These are phyloP conservation scores for Phytophthora sojae DNA, from an alignment of 352 stramenopile genomes.

Conservation along the genomic window DNA sequence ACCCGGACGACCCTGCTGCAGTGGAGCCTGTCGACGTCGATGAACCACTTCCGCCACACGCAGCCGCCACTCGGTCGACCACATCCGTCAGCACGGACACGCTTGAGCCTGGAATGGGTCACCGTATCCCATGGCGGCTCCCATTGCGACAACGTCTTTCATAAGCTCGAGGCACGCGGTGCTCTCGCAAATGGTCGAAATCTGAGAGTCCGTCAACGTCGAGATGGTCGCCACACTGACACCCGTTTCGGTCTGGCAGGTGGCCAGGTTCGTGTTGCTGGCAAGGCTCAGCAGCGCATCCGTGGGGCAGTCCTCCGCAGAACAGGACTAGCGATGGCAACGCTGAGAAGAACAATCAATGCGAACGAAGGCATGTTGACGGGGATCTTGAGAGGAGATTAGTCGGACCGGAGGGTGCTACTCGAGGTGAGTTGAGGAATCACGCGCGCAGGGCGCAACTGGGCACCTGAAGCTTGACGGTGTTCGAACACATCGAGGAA, in stretches of 20 bases:
- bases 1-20: not conserved
- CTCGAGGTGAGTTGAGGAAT: constrained; percentile 25
- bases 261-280: constrained; percentile 23
- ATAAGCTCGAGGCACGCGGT: constrained; percentile 27
- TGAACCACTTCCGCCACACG: constrained; percentile 24
- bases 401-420: constrained; percentile 11
- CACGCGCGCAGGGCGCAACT: not conserved
- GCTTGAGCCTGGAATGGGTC: constrained; percentile 31
- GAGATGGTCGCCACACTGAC: constrained; percentile 28
- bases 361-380: constrained; percentile 28
- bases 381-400: constrained; percentile 5
- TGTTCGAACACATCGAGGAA: too few species aligned
- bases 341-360: constrained; percentile 12
- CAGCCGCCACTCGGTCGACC: constrained; percentile 6
- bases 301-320: constrained; percentile 23
- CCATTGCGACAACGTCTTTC: constrained; percentile 11
- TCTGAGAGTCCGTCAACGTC: constrained; percentile 11
- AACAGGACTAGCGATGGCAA: constrained; percentile 13
- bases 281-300: constrained; percentile 17
- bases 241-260: constrained; percentile 23
- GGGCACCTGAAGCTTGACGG: too few species aligned
- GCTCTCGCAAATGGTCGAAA: constrained; percentile 20
- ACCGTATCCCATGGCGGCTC: constrained; percentile 12
- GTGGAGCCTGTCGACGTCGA: constrained; percentile 18
- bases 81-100: constrained; percentile 28